phyloP scores from a whole-genome alignment of 2,329 filamentous ascomycete genomes.

The Aspergillus calidoustus region DNA sequence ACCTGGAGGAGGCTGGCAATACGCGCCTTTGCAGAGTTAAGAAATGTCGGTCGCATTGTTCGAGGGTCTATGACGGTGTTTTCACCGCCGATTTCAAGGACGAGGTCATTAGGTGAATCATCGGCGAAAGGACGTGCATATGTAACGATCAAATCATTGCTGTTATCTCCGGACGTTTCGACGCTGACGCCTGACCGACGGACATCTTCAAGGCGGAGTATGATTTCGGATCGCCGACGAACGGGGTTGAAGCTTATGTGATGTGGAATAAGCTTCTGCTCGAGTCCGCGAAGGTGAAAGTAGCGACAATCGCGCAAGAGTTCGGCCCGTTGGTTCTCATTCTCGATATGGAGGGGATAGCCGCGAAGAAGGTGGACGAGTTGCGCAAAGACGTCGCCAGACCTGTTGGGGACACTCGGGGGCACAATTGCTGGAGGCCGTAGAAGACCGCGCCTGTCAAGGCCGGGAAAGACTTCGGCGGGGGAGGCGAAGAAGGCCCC shows the following conservation, averaged over 20 bases:
- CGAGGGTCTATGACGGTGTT: conserved; percentile 62
- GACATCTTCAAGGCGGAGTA: conserved; percentile 81
- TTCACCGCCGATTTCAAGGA: conserved; percentile 78
- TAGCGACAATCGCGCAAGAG: conserved; percentile 87
- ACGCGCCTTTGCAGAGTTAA: conserved; percentile 70
- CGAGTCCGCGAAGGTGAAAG: conserved; percentile 88
- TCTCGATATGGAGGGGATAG: conserved; percentile 77
- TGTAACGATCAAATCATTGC: conserved; percentile 45
- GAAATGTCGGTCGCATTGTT: conserved; percentile 69
- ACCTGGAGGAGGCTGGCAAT: conserved; percentile 77
- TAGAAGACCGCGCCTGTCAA: conserved; percentile 76
- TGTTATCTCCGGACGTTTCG: conserved; percentile 49
- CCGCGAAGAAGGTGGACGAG: conserved; percentile 80
- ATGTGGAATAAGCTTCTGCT: conserved; percentile 83
- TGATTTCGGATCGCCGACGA: conserved; percentile 72
- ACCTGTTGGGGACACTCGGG: conserved; percentile 78
- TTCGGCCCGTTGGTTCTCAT: conserved; percentile 75
- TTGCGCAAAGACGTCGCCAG: conserved; percentile 82
- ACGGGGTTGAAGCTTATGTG: conserved; percentile 74
- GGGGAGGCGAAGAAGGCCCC: conserved; percentile 83
- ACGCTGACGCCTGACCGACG: conserved; percentile 82
- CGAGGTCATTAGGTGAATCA: conserved; percentile 70
- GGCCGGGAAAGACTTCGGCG: conserved; percentile 80
- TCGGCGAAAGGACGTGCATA: conserved; percentile 90
- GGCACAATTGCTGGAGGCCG: conserved; percentile 86